phyloP scores from a whole-genome alignment of 257 asterid species.

The Echites panduratus region DNA sequence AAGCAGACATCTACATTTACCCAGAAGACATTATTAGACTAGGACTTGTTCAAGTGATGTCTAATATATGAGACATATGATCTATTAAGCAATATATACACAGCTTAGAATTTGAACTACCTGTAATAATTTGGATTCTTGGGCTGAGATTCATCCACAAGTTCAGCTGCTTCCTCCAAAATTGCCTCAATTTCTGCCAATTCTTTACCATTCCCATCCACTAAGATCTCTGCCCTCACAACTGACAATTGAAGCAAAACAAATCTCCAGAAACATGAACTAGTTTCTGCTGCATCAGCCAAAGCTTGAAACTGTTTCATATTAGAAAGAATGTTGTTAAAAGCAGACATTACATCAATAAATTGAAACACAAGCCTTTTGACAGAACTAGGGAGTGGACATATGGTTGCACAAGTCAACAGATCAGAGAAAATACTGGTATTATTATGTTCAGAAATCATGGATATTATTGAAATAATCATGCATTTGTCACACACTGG shows the following conservation, averaged over 20 bases:
- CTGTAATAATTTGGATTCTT: slow-evolving; percentile 93
- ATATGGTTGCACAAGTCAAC: background rate
- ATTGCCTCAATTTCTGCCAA: slow-evolving; percentile 85
- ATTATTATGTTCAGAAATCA: background rate
- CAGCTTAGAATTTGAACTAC: slow-evolving; percentile 29
- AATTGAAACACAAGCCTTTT: background rate
- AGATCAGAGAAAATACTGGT: background rate
- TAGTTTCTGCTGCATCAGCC: slow-evolving; percentile 76
- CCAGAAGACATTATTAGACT: background rate
- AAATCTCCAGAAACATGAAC: slow-evolving; percentile 86
- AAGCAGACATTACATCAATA: background rate
- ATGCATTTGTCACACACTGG: background rate
- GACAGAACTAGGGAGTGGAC: background rate
- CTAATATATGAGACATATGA: too few relatives aligned
- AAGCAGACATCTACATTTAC: background rate
- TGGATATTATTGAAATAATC: too few relatives aligned
- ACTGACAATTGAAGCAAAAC: slow-evolving; percentile 77
- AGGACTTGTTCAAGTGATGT: background rate
- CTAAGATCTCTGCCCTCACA: slow-evolving; percentile 57
- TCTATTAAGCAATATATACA: background rate
- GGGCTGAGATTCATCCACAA: slow-evolving; percentile 75
- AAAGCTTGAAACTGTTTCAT: slow-evolving; percentile 75
- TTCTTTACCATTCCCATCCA: slow-evolving; percentile 64
- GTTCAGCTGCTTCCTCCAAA: slow-evolving; percentile 98
- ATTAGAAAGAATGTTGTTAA: slow-evolving; percentile 12